Evolutionary conservation across 2,329 filamentous ascomycete genomes (phyloP), one percentile per base, ranked within the genome.

Genomic region (Aspergillus piperis): DNA sequence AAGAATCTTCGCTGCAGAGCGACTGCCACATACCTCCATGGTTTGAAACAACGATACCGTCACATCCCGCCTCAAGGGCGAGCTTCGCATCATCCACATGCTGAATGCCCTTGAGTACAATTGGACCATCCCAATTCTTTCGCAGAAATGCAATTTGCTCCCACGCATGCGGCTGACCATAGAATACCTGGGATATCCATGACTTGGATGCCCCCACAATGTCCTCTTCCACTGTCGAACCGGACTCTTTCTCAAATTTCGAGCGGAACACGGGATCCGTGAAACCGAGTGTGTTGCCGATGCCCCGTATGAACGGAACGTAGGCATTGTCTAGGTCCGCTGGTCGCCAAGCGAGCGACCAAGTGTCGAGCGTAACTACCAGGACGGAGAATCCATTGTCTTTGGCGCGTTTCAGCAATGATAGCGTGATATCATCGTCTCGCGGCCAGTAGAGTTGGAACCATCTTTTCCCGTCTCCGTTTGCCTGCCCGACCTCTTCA

Each of bases 371-470:
- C 0, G 90, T 92, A 0, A 92, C 86, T 6, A 92, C 84, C 0
- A 92, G 79, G 0, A 86, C 87, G 36, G 81, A 82, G 74, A 82
- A 92, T 1, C 88, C 89, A 32, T 79, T 82, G 0, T 75, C 78
- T 68, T 85, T 86, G 0, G 88, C 90, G 0, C 88, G 82, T 1
- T 74, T 70, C 4, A 92, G 79, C 15, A 92, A 76, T 1, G 85
- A 89, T 0, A 82, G 77, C 0, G 89, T 91, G 57, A 91, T 78
- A 3, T 87, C 84, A 55, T 91, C 83, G 57, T 85, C 83, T 19
- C 81, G 76, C 0, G 89, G 89, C 87, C 88, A 91, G 76, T 92
- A 92, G 0, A 92, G 82, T 70, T 92, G 90, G 71, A 83, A 92
- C 88, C 88, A 92, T 10, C 88, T 78, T 32, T 82, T 79, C 0